Base-by-base conservation (phyloP, 192 early-diverging fungal species). In the Podila epicladia region DNA sequence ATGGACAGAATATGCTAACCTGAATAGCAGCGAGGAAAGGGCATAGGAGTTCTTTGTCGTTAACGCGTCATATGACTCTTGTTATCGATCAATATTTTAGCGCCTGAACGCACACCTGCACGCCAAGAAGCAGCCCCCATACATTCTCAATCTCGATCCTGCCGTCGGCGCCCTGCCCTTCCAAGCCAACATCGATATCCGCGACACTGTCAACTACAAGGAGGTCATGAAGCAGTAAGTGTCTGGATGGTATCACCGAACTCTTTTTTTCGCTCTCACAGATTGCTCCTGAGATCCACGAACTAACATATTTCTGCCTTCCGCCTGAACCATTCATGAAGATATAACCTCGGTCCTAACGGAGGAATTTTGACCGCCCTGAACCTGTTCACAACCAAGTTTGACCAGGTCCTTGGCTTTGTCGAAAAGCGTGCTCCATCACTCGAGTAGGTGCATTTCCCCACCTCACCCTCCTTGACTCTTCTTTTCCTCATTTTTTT, bases 161-260 rank as follows among this genome's bases (percentile, higher is more conserved):
- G 97, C 97, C 24, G 96, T 98, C 4, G 75, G 80, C 2, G 82
- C 91, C 58, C 86, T 99, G 29, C 96, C 96, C 11, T 99, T 94
- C 82, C 89, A 91, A n/a, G 94, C 96, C 51, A 97, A 99, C 82
- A 96, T 99, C 67, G 97, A 99, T 79, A 97, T 99, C 70, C 88
- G 97, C 26, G 97, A 99, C 84, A 97, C 97, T 5, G 93, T 99
- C 29, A 95, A 99, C 87, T 99, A 98, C 88, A 97, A 97, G 86
- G 93, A 98, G 77, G 97, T 99, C 48, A 99, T 99, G 97, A 93
- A 94, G 72, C 95, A 98, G 92, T 94, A 90, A 15, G 77, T 66
- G 12, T 65, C 11, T 9, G 4, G 3, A 53, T 33, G 31, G 22
- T 4, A 8, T 19, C 11, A 17, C 38, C 62, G 38, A 8, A 55